These are phyloP conservation scores for Barnettozyma vustinii DNA, from an alignment of 805 yeast genomes.

Conservation along the genomic window DNA sequence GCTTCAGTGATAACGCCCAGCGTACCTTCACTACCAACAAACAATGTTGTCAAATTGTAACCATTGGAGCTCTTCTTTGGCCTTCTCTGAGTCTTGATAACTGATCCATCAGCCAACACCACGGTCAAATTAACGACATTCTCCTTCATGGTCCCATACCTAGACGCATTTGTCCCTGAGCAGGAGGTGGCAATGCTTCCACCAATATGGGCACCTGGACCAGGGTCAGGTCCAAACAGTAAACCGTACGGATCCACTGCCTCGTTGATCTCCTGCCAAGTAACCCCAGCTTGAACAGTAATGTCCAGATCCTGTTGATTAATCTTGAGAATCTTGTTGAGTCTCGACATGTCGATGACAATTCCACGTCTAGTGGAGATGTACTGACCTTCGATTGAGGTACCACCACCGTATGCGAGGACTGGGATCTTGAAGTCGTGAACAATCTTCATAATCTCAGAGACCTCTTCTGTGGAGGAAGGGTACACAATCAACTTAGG, in stretches of 20 bases:
- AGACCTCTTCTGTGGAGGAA: constrained; percentile 48
- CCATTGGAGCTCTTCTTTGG: constrained; percentile 77
- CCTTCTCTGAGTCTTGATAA: constrained; percentile 63
- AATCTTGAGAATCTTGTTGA: constrained; percentile 51
- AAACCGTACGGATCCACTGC: constrained; percentile 40
- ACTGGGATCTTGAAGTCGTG: constrained; percentile 50
- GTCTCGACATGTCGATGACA: constrained; percentile 52
- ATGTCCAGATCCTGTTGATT: constrained; percentile 63
- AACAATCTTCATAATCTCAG: constrained; percentile 46
- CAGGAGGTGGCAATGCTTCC: constrained; percentile 78
- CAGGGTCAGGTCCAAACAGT: constrained; percentile 70
- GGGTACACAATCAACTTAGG: constrained; percentile 51
- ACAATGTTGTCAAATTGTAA: constrained; percentile 63
- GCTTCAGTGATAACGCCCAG: constrained; percentile 74
- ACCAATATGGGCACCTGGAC: constrained; percentile 73
- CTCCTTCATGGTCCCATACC: constrained; percentile 79
- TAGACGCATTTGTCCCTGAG: constrained; percentile 70
- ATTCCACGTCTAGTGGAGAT: constrained; percentile 57
- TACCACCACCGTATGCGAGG: constrained; percentile 57
- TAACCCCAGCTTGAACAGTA: constrained; percentile 69
- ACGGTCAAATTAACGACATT: constrained; percentile 62
- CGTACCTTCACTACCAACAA: constrained; percentile 75
- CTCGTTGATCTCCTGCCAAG: constrained; percentile 65
- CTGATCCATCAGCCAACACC: constrained; percentile 72
- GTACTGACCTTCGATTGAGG: constrained; percentile 63